Evolutionary conservation across 2,329 filamentous ascomycete genomes (phyloP).

Genomic region (Aspergillus sp.): DNA sequence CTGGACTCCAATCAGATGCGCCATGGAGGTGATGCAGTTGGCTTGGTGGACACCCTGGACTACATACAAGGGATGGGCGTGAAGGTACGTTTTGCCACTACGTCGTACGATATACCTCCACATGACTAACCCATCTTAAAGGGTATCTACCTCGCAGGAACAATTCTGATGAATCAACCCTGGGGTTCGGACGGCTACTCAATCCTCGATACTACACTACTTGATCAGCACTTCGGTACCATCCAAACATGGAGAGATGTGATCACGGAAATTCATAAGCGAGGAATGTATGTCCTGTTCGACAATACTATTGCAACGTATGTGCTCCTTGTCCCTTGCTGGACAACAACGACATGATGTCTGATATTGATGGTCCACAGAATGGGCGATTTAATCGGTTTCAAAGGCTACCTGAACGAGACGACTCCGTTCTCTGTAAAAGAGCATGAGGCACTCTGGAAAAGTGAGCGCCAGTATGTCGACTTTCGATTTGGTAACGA

Average conservation of each 20-base stretch:
- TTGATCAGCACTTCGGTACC: constrained; percentile 62
- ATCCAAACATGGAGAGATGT: constrained; percentile 57
- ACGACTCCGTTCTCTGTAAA: constrained; percentile 54
- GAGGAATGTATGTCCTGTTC: constrained; percentile 64
- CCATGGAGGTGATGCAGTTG: constrained; percentile 60
- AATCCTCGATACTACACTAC: constrained; percentile 60
- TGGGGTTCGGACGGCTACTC: constrained; percentile 63
- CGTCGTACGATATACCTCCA: background rate
- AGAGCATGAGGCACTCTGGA: constrained; percentile 60
- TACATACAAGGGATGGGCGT: constrained; percentile 65
- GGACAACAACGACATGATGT: background rate
- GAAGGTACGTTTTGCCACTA: constrained; percentile 41
- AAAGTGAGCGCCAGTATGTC: constrained; percentile 52
- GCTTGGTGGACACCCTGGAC: constrained; percentile 59
- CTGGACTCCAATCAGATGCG: constrained; percentile 60
- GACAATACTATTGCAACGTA: constrained; percentile 65
- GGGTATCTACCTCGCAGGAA: constrained; percentile 63
- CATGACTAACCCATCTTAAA: constrained; percentile 21
- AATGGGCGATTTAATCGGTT: constrained; percentile 62
- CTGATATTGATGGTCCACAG: constrained; percentile 6
- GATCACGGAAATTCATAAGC: constrained; percentile 59
- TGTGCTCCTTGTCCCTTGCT: constrained; percentile 20
- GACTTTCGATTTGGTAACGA: constrained; percentile 58
- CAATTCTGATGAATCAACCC: constrained; percentile 61
- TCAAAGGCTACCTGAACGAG: constrained; percentile 58